Evolutionary conservation across 1,284 basidiomycete species (phyloP), one percentile per base, ranked within the genome.

Genomic region (Cryptococcus sp.): DNA sequence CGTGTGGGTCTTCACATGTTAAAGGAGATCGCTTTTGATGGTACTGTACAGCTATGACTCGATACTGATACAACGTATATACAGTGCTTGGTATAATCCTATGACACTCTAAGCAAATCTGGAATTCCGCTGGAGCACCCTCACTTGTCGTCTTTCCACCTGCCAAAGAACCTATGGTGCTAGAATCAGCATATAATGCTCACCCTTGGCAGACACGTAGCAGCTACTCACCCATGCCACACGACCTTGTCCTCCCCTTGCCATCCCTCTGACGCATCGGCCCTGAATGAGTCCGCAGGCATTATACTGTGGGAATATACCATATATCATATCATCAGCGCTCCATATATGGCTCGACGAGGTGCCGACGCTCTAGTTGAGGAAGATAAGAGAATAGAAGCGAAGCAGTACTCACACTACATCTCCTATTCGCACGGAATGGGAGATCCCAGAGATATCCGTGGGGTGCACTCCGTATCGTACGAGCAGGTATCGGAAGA

Each of bases 401-500:
- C 6, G 3, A 27, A 48, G 3, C 17, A 20, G 15, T 7, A 61
- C 64, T 56, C 47, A 65, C 62, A 73, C 45, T 6, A 69, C 60
- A 55, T 70, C 70, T 17, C 71, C 71, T 10, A 64, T 49, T 22
- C 66, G 50, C 4, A 65, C 16, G 3, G 70, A 60, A 23, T 56
- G 42, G 11, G 45, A 22, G n/a, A 63, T 45, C 2, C 60, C 57
- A 7, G 64, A 60, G 6, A 67, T 52, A 5, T 61, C 45, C 1
- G 47, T 42, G n/a, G 69, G 68, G 19, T 59, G 57, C 16, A 67
- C 55, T 13, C 70, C 71, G 54, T 68, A 58, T 48, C 67, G 59
- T 5, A 69, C 60, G 13, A 70, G 61, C 20, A 72, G 61, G 53
- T 72, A 73, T 13, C 66, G 62, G 42, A 69, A 51, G 17, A 67